Evolutionary conservation across 2,329 filamentous ascomycete species (phyloP).

Genomic region (Pseudogymnoascus sp.): DNA sequence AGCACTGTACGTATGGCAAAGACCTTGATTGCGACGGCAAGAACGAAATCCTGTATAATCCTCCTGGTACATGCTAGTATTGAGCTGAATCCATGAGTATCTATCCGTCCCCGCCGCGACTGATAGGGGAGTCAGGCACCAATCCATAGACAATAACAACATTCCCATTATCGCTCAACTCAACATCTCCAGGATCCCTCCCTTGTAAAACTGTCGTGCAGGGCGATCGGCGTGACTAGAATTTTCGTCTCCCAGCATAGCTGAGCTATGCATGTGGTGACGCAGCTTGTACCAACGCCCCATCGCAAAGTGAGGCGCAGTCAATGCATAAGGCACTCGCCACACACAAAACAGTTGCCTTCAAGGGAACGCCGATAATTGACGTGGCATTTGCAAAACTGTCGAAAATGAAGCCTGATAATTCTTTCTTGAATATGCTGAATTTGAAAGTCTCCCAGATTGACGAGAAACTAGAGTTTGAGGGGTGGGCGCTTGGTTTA

Average conservation of each 20-base stretch:
- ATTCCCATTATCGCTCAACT: background rate
- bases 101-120: background rate
- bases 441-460: slow-evolving; percentile 12
- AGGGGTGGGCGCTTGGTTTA: slow-evolving; percentile 8
- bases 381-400: slow-evolving; percentile 5
- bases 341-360: background rate
- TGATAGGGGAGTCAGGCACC: background rate
- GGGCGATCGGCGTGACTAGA: slow-evolving; percentile 1
- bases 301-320: slow-evolving; percentile 1
- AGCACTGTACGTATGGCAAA: background rate
- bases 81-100: background rate
- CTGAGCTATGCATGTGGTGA: background rate
- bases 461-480: slow-evolving; percentile 10
- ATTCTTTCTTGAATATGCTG: background rate
- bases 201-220: slow-evolving; percentile 3
- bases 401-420: background rate
- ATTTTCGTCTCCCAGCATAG: slow-evolving; percentile 7
- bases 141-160: background rate
- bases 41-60: background rate
- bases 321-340: slow-evolving; percentile 1
- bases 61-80: slow-evolving; percentile 4
- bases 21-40: background rate
- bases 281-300: background rate
- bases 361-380: slow-evolving; percentile 9
- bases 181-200: background rate